Conservation (phyloP, 805 yeast genomes). For the Wickerhamomyces bisporus region DNA sequence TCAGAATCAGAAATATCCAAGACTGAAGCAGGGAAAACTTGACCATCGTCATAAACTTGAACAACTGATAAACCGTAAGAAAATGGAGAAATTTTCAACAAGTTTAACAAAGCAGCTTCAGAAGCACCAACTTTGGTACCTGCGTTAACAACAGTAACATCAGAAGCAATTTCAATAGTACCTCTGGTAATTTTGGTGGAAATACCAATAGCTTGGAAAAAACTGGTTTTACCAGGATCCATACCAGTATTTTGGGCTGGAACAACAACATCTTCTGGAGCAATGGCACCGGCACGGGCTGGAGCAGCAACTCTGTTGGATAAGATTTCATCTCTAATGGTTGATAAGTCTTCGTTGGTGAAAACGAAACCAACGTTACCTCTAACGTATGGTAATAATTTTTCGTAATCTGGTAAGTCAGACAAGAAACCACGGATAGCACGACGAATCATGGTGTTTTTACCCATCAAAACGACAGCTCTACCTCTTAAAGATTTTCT, state of each 20-base stretch:
- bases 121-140: constrained; percentile 95
- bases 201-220: constrained; percentile 99
- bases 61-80: constrained; percentile 96
- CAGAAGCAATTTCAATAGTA: constrained; percentile 98
- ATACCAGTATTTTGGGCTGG: constrained; percentile 99
- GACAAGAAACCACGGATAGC: constrained; percentile 94
- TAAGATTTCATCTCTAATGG: constrained; percentile 81
- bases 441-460: constrained; percentile 99
- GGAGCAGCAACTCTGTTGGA: constrained; percentile 99
- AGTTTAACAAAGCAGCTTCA: constrained; percentile 97
- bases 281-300: constrained; percentile 99
- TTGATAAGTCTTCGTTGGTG: constrained; percentile 94
- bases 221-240: constrained; percentile 99
- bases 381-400: constrained; percentile 86
- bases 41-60: constrained; percentile 98
- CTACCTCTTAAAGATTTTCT: constrained; percentile 94
- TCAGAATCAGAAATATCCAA: constrained; percentile 98
- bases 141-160: constrained; percentile 89
- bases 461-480: constrained; percentile 98
- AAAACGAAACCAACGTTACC: constrained; percentile 99
- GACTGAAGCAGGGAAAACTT: constrained; percentile 93
- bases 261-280: constrained; percentile 96
- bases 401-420: constrained; percentile 96
- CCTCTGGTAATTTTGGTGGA: constrained; percentile 99
- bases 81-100: constrained; percentile 99